phyloP scores from a whole-genome alignment of 2,329 filamentous ascomycete genomes.

The Emergomyces orientalis region DNA sequence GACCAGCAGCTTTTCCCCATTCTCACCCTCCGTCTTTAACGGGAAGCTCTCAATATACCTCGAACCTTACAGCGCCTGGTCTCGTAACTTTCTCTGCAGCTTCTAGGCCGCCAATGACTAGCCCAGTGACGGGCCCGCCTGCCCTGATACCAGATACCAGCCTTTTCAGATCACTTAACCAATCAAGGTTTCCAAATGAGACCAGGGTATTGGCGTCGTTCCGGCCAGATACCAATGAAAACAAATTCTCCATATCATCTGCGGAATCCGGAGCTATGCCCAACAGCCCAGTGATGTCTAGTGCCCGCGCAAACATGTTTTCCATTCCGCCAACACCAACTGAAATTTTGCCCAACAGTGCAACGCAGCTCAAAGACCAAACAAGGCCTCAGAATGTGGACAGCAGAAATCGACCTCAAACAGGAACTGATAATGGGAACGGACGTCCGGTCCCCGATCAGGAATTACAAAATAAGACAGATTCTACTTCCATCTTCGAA shows the following conservation, averaged over 20 bases:
- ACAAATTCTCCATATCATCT: not conserved
- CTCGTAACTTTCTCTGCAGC: not conserved
- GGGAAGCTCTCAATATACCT: not conserved
- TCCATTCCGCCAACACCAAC: not conserved
- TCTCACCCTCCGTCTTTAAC: conserved; percentile 1
- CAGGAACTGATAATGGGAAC: not conserved
- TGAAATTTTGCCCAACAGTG: not conserved
- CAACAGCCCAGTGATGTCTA: not conserved
- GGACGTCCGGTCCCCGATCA: not conserved
- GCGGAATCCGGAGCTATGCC: too few relatives aligned
- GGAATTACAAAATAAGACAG: not conserved
- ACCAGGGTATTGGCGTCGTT: not conserved
- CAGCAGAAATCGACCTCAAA: not conserved
- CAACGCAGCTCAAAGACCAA: not conserved
- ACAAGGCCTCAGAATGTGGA: not conserved
- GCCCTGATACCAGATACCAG: conserved; percentile 21
- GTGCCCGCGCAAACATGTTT: not conserved
- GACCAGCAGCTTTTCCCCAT: not conserved
- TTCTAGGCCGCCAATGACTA: conserved; percentile 6
- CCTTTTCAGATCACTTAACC: not conserved
- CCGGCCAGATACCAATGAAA: not conserved
- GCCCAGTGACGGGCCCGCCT: conserved; percentile 17
- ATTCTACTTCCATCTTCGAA: not conserved
- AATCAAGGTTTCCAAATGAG: not conserved
- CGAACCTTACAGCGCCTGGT: not conserved